Percentiles rank a stretch among this genome's conserved stretches.
Conservation (phyloP, 1,284 basidiomycete genomes). For the Ganoderma meredithae region DNA sequence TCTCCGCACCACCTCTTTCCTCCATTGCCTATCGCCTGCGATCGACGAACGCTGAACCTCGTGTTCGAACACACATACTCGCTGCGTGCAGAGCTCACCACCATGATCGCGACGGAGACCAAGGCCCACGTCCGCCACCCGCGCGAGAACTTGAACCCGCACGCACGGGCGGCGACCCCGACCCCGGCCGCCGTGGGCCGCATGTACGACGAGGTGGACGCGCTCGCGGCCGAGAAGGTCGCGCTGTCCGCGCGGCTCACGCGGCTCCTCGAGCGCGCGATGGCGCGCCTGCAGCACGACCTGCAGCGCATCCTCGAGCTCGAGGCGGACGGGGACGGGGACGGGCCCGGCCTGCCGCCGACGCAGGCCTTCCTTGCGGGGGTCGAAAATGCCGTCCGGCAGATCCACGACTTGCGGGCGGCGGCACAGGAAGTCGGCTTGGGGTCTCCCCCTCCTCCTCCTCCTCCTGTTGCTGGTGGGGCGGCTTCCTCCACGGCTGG, state of each 20-base stretch:
- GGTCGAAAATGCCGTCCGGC: slow-evolving; percentile 50
- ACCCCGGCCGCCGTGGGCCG: slow-evolving; percentile 56
- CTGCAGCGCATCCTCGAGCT: slow-evolving; percentile 59
- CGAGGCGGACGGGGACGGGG: slow-evolving; percentile 63
- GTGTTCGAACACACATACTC: no score
- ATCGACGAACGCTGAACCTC: no score
- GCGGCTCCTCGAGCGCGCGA: slow-evolving; percentile 56
- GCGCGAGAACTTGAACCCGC: slow-evolving; percentile 42
- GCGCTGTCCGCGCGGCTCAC: slow-evolving; percentile 60
- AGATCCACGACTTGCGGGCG: slow-evolving; percentile 56
- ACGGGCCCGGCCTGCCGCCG: slow-evolving; percentile 46
- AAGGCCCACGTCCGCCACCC: slow-evolving; percentile 60
- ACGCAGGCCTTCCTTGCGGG: slow-evolving; percentile 35
- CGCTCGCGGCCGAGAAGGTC: slow-evolving; percentile 62
- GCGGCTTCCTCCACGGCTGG: slow-evolving; percentile 8
- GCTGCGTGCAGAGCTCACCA: slow-evolving; percentile 52
- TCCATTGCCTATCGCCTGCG: no score
- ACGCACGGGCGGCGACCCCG: slow-evolving; percentile 49
- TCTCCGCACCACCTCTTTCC: background rate
- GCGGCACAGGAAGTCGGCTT: slow-evolving; percentile 36
- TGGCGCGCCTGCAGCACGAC: slow-evolving; percentile 63
- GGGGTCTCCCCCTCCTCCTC: background rate
- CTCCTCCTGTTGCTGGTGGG: background rate
- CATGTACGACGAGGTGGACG: slow-evolving; percentile 60
- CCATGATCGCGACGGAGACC: slow-evolving; percentile 61